Evolutionary conservation across 2,329 filamentous ascomycete species (phyloP).

Genomic region (Exophiala sp.): DNA sequence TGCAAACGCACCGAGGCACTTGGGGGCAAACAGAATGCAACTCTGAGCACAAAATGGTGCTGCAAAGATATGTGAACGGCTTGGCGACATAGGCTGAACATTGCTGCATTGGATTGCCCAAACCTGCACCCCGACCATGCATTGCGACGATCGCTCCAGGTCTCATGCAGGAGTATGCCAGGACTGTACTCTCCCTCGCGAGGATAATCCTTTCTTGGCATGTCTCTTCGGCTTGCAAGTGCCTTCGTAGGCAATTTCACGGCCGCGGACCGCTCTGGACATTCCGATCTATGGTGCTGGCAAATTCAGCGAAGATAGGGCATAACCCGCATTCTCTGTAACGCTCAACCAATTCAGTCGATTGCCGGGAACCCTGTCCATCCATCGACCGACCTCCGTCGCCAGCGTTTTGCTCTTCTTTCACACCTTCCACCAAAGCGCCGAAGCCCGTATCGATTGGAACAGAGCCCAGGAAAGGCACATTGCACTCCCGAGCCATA

Average conservation of each 20-base stretch:
- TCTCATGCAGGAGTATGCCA: too few relatives aligned
- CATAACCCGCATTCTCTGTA: constrained; percentile 25
- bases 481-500: constrained; percentile 80
- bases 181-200: too few relatives aligned
- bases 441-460: constrained; percentile 94
- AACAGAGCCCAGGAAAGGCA: constrained; percentile 77
- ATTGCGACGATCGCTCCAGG: too few relatives aligned
- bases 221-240: too few relatives aligned
- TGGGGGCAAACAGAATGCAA: too few relatives aligned
- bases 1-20: too few relatives aligned
- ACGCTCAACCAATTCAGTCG: constrained; percentile 23
- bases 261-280: not conserved
- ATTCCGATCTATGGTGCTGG: constrained; percentile 18
- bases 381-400: not conserved
- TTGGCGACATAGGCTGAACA: too few relatives aligned
- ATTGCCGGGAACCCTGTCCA: constrained; percentile 8
- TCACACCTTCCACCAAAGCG: constrained; percentile 65
- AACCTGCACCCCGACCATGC: too few relatives aligned
- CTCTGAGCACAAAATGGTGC: too few relatives aligned
- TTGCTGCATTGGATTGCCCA: too few relatives aligned
- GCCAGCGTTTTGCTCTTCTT: constrained; percentile 4
- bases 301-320: constrained; percentile 25
- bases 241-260: too few relatives aligned
- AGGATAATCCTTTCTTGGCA: not conserved
- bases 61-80: too few relatives aligned